Conservation (phyloP, 1,284 basidiomycete species). For the Heterobasidion annosum region DNA sequence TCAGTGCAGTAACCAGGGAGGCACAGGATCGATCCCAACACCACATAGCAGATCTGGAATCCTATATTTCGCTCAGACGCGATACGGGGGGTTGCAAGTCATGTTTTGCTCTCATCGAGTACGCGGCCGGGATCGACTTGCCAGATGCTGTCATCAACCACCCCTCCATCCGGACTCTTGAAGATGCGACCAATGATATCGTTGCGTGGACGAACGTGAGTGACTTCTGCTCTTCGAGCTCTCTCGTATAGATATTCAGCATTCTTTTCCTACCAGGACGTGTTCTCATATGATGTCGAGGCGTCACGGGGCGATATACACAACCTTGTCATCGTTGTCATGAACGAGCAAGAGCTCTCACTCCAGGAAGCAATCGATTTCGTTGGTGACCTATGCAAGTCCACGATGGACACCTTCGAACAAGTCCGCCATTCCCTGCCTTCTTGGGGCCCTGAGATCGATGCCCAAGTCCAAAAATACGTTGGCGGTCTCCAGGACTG, state of each 20-base stretch:
- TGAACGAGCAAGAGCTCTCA: conserved; percentile 23
- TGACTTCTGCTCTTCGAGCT: neutral
- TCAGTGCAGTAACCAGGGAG: conserved; percentile 27
- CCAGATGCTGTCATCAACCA: conserved; percentile 29
- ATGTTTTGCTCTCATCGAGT: conserved; percentile 30
- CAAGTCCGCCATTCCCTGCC: conserved; percentile 22
- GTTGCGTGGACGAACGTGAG: conserved; percentile 35
- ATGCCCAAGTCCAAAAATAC: conserved; percentile 24
- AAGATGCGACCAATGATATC: conserved; percentile 28
- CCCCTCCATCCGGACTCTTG: conserved; percentile 25
- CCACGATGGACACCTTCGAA: conserved; percentile 27
- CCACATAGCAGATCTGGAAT: conserved; percentile 25
- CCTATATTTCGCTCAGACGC: conserved; percentile 25
- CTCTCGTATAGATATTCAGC: neutral
- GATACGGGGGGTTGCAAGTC: conserved; percentile 27
- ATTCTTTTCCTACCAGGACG: conserved; percentile 19
- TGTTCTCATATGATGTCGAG: conserved; percentile 35
- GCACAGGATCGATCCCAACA: conserved; percentile 21
- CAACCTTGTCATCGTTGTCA: conserved; percentile 31
- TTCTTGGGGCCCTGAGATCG: conserved; percentile 27
- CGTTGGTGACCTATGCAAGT: conserved; percentile 27
- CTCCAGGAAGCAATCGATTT: conserved; percentile 32
- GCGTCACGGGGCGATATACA: conserved; percentile 32
- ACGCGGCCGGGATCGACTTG: conserved; percentile 28
- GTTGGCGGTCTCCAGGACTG: conserved; percentile 27